Percentiles rank a stretch among this genome's conserved stretches.
Conservation (phyloP, 768 basidiomycete species). For the Suillus occidentalis region DNA sequence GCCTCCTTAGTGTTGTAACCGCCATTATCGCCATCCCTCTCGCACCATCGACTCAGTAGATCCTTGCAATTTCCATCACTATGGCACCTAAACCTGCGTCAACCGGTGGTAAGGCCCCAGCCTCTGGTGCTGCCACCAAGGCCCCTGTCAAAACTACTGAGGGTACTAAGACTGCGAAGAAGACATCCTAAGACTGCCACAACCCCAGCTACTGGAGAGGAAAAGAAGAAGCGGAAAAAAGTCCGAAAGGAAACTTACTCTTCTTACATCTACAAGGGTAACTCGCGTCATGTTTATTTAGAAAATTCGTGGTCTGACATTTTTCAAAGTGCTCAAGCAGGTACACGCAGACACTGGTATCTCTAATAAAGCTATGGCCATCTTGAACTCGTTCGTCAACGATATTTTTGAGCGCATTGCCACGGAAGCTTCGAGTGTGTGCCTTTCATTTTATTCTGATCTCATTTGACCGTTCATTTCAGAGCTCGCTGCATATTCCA, state of each 20-base stretch:
- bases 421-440: constrained; percentile 84
- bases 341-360: constrained; percentile 99
- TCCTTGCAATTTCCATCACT: constrained; percentile 13
- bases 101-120: constrained; percentile 72
- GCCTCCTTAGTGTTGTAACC: constrained; percentile 11
- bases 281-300: constrained; percentile 3
- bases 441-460: constrained; percentile 6
- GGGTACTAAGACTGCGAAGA: constrained; percentile 77
- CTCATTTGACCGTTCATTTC: background rate
- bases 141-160: constrained; percentile 57
- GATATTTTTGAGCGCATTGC: constrained; percentile 96
- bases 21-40: constrained; percentile 17
- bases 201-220: constrained; percentile 59
- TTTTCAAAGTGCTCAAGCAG: constrained; percentile 78
- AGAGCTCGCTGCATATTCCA: constrained; percentile 97
- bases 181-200: constrained; percentile 58
- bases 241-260: constrained; percentile 89
- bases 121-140: constrained; percentile 57
- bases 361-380: constrained; percentile 98
- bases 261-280: constrained; percentile 90
- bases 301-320: constrained; percentile 7
- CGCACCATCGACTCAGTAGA: background rate
- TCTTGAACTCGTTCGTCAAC: constrained; percentile 94
- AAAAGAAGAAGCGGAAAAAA: constrained; percentile 89
- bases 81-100: constrained; percentile 69